Base-by-base conservation (phyloP, 495 filamentous ascomycete species). In the Trichoderma parareesei region DNA sequence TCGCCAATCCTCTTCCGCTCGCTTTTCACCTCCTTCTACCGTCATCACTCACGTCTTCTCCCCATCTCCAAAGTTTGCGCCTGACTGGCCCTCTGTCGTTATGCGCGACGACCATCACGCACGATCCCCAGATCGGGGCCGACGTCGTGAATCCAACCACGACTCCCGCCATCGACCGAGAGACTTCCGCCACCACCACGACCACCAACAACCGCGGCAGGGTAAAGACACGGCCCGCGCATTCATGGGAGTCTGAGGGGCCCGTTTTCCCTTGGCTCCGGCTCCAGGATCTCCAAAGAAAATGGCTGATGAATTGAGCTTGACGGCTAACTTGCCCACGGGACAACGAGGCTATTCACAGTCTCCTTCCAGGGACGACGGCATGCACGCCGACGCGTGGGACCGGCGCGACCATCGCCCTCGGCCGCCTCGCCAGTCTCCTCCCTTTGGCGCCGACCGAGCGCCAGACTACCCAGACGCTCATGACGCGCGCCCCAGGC, bases 141-240 rank as follows among this genome's bases (percentile, higher is more conserved):
- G 69, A 20, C 73, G 65, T 59, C 69, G 71, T 55, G 69, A 70
- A 72, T 70, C 18, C 69, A 69, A 71, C 63, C 65, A 66, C 70
- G 66, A 72, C 49, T 72, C 69, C 72, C 69, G 77, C 40, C 42
- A 40, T 41, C 62, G 53, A 57, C 11, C 53, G 9, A 35, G 53
- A 37, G 53, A 64, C 65, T 60, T 66, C 53, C 65, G 69, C 46
- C 67, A 67, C 62, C 66, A 72, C 57, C 70, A 67, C 69, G 70
- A 71, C 44, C 71, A 74, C 69, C 68, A 68, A 68, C 68, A 68
- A 68, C 75, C 77, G 75, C 76, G 75, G 75, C 77, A 81, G 71
- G 78, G 79, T 82, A 79, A 78, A 76, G 62, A 64, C 64, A 65
- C 20, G 62, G 43, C 62, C 62, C 38, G 53, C 53, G 53, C 33